These are phyloP conservation scores for Colletotrichum gigasporum DNA, from an alignment of 2,329 filamentous ascomycete genomes.

Conservation along the genomic window DNA sequence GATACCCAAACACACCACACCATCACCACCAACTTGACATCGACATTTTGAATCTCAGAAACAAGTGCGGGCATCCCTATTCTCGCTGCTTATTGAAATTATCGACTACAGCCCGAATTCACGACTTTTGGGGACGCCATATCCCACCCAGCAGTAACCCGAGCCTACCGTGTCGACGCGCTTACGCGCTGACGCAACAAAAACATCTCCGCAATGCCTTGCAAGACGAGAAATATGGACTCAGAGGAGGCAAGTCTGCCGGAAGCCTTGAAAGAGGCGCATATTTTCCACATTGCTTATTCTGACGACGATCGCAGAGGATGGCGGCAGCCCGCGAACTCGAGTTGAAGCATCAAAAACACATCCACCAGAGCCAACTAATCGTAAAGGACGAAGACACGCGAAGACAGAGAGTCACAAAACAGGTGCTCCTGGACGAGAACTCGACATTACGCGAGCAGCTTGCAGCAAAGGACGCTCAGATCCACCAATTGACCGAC, in stretches of 20 bases:
- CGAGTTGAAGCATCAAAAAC: conserved; percentile 76
- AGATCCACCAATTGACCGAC: conserved; percentile 58
- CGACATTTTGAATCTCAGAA: background rate
- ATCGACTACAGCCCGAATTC: background rate
- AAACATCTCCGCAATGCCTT: conserved; percentile 19
- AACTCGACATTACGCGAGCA: conserved; percentile 74
- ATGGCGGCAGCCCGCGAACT: conserved; percentile 61
- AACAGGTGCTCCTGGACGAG: conserved; percentile 79
- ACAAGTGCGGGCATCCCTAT: conserved; percentile 2
- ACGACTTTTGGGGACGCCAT: background rate
- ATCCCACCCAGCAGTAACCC: background rate
- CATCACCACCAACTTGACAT: background rate
- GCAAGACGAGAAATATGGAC: conserved; percentile 31
- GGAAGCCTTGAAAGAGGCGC: too few relatives aligned
- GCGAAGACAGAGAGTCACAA: conserved; percentile 74
- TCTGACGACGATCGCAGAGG: conserved; percentile 44
- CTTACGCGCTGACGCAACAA: conserved; percentile 20
- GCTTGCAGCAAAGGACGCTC: conserved; percentile 67
- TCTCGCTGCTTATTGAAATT: background rate
- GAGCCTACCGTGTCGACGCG: background rate
- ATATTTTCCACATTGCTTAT: background rate
- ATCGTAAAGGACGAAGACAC: conserved; percentile 80
- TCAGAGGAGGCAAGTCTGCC: conserved; percentile 28
- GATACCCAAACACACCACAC: conserved; percentile 16
- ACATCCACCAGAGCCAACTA: conserved; percentile 70